phyloP scores from a whole-genome alignment of 2,329 filamentous ascomycete species.

The Alternaria solani region DNA sequence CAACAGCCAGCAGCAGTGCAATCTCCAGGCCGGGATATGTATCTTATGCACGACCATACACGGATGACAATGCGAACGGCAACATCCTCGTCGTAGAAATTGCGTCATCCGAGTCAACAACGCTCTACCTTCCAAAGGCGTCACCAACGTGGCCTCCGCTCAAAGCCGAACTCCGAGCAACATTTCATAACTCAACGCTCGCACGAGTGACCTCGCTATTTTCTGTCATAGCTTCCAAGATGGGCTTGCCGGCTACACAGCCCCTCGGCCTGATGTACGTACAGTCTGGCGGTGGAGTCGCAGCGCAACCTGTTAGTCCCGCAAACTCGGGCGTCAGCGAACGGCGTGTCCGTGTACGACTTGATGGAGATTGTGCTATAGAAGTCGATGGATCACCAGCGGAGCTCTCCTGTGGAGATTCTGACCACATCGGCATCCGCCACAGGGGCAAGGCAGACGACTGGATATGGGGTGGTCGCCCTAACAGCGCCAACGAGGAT shows the following conservation, averaged over 20 bases:
- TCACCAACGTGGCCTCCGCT: slow-evolving; percentile 34
- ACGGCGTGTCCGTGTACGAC: slow-evolving; percentile 64
- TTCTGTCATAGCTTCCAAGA: slow-evolving; percentile 81
- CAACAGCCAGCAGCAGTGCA: slow-evolving; percentile 19
- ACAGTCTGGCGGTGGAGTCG: slow-evolving; percentile 64
- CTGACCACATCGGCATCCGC: slow-evolving; percentile 28
- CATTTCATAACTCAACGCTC: slow-evolving; percentile 77
- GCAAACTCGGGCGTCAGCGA: slow-evolving; percentile 75
- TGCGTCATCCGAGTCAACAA: slow-evolving; percentile 53
- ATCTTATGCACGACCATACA: slow-evolving; percentile 82
- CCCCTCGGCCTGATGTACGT: slow-evolving; percentile 73
- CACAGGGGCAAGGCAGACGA: not conserved
- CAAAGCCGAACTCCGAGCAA: slow-evolving; percentile 61
- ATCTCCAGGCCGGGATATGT: slow-evolving; percentile 63
- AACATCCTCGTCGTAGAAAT: slow-evolving; percentile 77
- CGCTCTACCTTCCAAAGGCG: slow-evolving; percentile 34
- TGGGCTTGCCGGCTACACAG: slow-evolving; percentile 68
- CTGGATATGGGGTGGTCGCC: slow-evolving; percentile 6
- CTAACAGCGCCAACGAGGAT: not conserved
- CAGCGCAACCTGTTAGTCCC: slow-evolving; percentile 69
- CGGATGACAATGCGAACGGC: slow-evolving; percentile 77
- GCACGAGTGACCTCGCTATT: slow-evolving; percentile 76
- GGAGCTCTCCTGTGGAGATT: slow-evolving; percentile 23
- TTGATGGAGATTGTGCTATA: slow-evolving; percentile 32
- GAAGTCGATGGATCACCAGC: slow-evolving; percentile 36